Evolutionary conservation across 495 filamentous ascomycete genomes (phyloP).

Genomic region (Xylaria telfairii): DNA sequence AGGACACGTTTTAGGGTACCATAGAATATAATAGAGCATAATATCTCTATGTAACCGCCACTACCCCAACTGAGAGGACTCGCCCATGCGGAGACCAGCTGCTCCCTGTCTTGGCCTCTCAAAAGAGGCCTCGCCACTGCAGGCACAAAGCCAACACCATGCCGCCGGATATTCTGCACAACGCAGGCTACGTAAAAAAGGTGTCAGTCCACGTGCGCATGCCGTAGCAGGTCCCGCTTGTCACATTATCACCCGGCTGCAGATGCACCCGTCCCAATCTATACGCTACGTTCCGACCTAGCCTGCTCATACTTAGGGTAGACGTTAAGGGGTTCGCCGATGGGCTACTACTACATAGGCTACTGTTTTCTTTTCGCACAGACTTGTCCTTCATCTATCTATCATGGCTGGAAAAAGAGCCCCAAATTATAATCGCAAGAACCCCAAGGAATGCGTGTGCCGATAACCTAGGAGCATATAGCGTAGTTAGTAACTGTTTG

Average conservation of each 20-base stretch:
- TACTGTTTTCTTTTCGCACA: neutral
- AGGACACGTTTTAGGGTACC: neutral
- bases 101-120: neutral
- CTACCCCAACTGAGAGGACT: neutral
- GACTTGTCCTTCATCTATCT: neutral
- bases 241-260: constrained; percentile 8
- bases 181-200: neutral
- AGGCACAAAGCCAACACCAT: neutral
- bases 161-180: neutral
- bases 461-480: no score
- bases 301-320: neutral
- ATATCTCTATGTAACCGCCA: neutral
- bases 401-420: neutral
- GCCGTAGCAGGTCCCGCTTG: no score
- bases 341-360: neutral
- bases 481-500: neutral
- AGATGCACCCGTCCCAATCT: neutral
- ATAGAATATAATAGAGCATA: neutral
- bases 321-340: neutral
- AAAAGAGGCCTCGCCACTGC: neutral
- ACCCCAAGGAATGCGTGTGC: neutral
- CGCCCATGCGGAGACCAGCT: neutral
- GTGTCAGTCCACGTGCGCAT: no score
- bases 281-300: neutral
- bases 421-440: neutral